Evolutionary conservation across 2,329 filamentous ascomycete genomes (phyloP), one percentile per base, ranked within the genome.

Genomic region (Aspergillus latus): DNA sequence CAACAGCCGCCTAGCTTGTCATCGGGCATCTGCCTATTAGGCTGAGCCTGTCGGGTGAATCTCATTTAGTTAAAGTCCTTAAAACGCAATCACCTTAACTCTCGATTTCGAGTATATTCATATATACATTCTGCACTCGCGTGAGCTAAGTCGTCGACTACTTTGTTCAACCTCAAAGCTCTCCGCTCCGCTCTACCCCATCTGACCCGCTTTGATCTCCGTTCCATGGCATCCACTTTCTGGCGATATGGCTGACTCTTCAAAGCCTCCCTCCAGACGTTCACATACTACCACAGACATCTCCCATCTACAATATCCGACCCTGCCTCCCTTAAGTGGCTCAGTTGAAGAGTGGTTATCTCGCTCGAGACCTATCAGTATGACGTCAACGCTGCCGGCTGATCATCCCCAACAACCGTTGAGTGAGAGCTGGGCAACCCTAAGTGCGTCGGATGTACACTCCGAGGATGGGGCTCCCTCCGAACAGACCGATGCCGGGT

Each of bases 401-500:
- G 67, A 72, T 9, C 65, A 66, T 34, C 59, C 64, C 2, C 32
- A 62, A 49, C 62, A 69, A 59, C 68, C 74, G 9, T 64, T 79
- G 57, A 75, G 74, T 54, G 76, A 78, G 53, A 78, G 76, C 62
- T 79, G 76, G 76, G 74, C 76, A 16, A 76, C 74, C 2, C 64
- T 79, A 54, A 75, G 74, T 52, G 69, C 68, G n/a, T 73, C 73
- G 15, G 76, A 78, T 57, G 65, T 71, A 21, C 72, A 75, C 49
- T 77, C 75, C 2, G 76, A 78, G 56, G 76, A 79, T 62, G 76
- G 75, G 49, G 66, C 71, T 54, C 73, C 68, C 36, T 78, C 76
- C 2, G 76, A 78, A 40, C 69, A 73, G 49, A 77, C 76, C 9
- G 76, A 78, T 62, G 60, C 67, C 26, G 74, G 68, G 13, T 79